Base-by-base conservation (phyloP, 352 stramenopile genomes). In the Pythium phragmitis region DNA sequence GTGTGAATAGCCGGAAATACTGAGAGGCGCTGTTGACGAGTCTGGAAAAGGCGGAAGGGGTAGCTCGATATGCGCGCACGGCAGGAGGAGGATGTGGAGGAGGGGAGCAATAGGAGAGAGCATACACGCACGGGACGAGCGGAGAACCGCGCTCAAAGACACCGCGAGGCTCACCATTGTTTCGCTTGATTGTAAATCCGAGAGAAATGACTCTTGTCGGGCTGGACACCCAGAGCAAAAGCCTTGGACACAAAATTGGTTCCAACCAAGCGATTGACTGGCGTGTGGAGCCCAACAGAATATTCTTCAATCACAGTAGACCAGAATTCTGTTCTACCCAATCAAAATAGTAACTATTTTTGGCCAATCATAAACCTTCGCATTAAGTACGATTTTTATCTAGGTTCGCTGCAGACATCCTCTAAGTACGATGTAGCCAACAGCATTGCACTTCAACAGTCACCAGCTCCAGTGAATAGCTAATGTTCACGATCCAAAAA, bases 91-190 rank as follows among this genome's bases (percentile, higher is more conserved):
- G 14, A 46, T 30, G 26, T 30, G 50, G 50, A 42, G 50, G 50
- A 43, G 30, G 50, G 21, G 61, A 61, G 47, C 16, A 13, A 49
- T 33, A 26, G 34, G 33, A 34, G 33, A 34, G 26, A 51, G 6
- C 19, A 49, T n/a, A 48, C 19, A 19, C 42, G 8, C 3, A n/a
- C 45, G 45, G 41, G 16, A 47, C 8, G 37, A 45, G 51, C 43
- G 28, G 42, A 23, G 56, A 17, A 45, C 50, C 30, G 54, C 37
- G 51, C 28, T 33, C 28, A 6, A 12, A 46, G 46, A 8, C 9
- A 46, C 23, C 6, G 13, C 45, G 23, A 50, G 28, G 60, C 80
- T 76, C 69, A 89, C 80, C 80, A 89, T 89, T 83, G 81, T 87
- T 83, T 70, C 64, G 63, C 63, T 65, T 46, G 63, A 69, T 69